These are phyloP conservation scores for Blastomyces gilchristii DNA, from an alignment of 2,329 filamentous ascomycete genomes.

Conservation along the genomic window DNA sequence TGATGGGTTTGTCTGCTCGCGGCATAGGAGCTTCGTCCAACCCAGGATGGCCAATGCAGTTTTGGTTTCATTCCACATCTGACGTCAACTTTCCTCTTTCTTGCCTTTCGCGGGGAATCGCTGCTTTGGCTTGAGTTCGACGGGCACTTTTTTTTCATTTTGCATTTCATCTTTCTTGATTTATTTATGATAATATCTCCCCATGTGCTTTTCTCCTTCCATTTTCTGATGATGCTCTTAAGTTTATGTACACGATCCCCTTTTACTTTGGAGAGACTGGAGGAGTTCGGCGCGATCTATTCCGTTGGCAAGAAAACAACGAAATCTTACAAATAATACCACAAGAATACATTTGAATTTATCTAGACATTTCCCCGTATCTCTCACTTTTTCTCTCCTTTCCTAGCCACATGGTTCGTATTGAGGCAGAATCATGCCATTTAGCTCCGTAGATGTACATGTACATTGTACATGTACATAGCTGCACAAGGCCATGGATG, in stretches of 20 bases:
- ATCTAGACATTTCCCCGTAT: not conserved
- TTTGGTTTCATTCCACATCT: not conserved
- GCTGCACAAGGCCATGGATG: no score
- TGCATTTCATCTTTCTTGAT: not conserved
- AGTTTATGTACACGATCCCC: not conserved
- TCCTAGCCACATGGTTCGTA: no score
- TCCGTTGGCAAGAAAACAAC: not conserved
- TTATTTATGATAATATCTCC: not conserved
- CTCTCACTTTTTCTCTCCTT: not conserved
- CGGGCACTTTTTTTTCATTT: not conserved
- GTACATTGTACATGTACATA: no score
- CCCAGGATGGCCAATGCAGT: not conserved
- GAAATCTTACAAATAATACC: not conserved
- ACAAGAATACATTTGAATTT: not conserved
- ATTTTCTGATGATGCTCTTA: not conserved
- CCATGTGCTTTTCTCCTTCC: not conserved
- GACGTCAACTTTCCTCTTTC: not conserved
- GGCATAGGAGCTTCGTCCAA: not conserved
- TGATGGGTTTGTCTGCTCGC: not conserved
- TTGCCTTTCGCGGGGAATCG: not conserved
- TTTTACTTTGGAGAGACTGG: not conserved
- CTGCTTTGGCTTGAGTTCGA: not conserved
- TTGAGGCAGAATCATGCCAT: no score
- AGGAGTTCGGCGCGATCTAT: not conserved
- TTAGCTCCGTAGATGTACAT: no score